Percentiles rank a stretch among this genome's conserved stretches.
phyloP scores from a whole-genome alignment of 2,329 filamentous ascomycete species.

The Biscogniauxia marginata region DNA sequence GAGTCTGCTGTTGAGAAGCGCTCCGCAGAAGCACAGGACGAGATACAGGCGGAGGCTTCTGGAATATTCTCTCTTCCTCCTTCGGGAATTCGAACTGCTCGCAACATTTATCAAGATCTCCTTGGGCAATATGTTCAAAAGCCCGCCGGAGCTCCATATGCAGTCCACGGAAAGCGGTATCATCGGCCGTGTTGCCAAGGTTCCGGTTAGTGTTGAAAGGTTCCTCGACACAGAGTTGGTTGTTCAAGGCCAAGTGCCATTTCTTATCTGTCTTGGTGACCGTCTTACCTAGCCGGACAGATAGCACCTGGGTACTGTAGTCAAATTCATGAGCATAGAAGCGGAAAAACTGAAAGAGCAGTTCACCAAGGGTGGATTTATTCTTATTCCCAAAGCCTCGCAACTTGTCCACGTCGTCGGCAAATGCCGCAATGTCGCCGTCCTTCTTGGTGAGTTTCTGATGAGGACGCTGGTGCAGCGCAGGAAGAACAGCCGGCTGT shows the following conservation, averaged over 20 bases:
- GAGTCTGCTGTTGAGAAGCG: constrained; percentile 57
- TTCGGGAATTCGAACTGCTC: constrained; percentile 86
- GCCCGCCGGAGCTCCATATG: constrained; percentile 87
- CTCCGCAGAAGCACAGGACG: constrained; percentile 59
- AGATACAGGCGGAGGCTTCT: constrained; percentile 54
- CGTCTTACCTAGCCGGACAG: constrained; percentile 76
- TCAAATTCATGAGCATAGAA: constrained; percentile 93
- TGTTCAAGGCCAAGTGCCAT: constrained; percentile 78
- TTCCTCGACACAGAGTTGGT: constrained; percentile 91
- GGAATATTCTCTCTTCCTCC: constrained; percentile 67
- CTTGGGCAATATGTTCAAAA: constrained; percentile 76
- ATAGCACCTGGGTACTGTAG: constrained; percentile 80
- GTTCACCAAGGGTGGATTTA: constrained; percentile 74
- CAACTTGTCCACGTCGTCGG: constrained; percentile 77
- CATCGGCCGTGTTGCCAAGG: constrained; percentile 92
- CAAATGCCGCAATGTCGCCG: constrained; percentile 73
- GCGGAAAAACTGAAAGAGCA: constrained; percentile 95
- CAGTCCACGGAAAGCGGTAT: constrained; percentile 87
- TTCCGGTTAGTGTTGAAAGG: constrained; percentile 91
- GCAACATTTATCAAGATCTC: constrained; percentile 79
- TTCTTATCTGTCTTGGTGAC: constrained; percentile 82
- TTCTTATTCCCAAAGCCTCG: constrained; percentile 75
- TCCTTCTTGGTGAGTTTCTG: constrained; percentile 60
- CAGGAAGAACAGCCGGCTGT: constrained; percentile 78
- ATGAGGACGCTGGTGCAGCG: constrained; percentile 73